Evolutionary conservation across 2,329 filamentous ascomycete genomes (phyloP), one percentile per base, ranked within the genome.

Genomic region (Pseudogymnoascus sp.): DNA sequence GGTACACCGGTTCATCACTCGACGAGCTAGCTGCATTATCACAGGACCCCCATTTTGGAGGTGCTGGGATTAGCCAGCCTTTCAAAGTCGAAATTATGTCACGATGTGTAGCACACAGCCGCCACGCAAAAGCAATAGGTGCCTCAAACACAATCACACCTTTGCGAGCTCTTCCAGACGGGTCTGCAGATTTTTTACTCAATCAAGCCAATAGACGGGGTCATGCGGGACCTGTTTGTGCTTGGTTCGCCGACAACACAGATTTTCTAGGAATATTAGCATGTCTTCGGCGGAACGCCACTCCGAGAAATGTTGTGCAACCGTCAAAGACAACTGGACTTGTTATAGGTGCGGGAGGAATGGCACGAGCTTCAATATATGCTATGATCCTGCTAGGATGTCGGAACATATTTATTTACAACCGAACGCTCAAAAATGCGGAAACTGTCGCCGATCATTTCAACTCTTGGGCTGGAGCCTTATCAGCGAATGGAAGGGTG

Each of bases 291-390:
- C 81, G 88, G 33, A 88, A 88, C 1, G 77, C 92, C 1, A 91
- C 89, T 0, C 89, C 89, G 0, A 87, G 88, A 3, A 88, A 88
- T 65, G 84, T 83, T 1, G 81, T 88, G 0, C 79, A 84, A 2
- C 77, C 82, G 18, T 73, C 71, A 2, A 72, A 71, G 59, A 73
- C 71, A 4, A 72, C 71, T 1, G 85, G 81, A 0, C 76, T 88
- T 12, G 80, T 88, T 21, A 81, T 88, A 31, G 86, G 86, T 28
- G 85, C 86, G 1, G 86, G 86, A 5, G 89, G 90, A 5, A 93
- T 93, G 89, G 89, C 88, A 7, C 81, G 90, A 64, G 88, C 89
- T 2, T 88, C 89, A 1, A 83, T 91, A 2, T 93, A 93, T 68
- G 86, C 89, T 1, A 86, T 93, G 83, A 79, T 93, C 23, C 88